Evolutionary conservation across 805 yeast species (phyloP).

Genomic region (Saturnispora silvae): DNA sequence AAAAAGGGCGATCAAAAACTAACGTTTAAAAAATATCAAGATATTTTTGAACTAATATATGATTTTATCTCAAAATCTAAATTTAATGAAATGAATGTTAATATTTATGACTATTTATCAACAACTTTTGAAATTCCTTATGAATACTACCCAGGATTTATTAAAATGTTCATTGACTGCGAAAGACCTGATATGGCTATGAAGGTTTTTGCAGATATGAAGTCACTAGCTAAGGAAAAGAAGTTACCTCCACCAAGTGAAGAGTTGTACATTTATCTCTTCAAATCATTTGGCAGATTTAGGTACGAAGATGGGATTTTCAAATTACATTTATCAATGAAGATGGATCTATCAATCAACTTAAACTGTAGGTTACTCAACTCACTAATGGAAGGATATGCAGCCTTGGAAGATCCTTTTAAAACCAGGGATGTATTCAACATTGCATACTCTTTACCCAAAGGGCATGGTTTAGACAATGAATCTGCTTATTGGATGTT

Average conservation of each 20-base stretch:
- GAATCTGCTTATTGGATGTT: constrained; percentile 60
- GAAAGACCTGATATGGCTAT: constrained; percentile 54
- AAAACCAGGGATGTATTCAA: constrained; percentile 52
- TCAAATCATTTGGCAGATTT: constrained; percentile 48
- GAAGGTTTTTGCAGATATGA: constrained; percentile 49
- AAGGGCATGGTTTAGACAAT: constrained; percentile 42
- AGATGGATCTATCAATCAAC: constrained; percentile 48
- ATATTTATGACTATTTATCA: constrained; percentile 46
- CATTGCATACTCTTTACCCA: constrained; percentile 43
- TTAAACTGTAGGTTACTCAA: constrained; percentile 52
- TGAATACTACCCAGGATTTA: constrained; percentile 47
- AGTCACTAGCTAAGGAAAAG: constrained; percentile 42
- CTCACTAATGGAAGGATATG: constrained; percentile 52
- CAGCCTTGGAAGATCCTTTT: constrained; percentile 43
- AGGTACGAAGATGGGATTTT: constrained; percentile 55
- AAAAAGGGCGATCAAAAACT: constrained; percentile 28
- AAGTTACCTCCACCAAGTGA: constrained; percentile 40
- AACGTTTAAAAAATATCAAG: constrained; percentile 12
- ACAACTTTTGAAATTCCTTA: constrained; percentile 46
- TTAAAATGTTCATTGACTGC: constrained; percentile 44
- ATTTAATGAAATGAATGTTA: constrained; percentile 37
- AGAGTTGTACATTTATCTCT: constrained; percentile 50
- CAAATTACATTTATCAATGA: constrained; percentile 51
- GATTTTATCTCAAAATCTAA: constrained; percentile 6
- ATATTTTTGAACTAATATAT: constrained; percentile 14